These are phyloP conservation scores for Penicillium olsonii DNA, from an alignment of 2,329 filamentous ascomycete species.

Conservation along the genomic window DNA sequence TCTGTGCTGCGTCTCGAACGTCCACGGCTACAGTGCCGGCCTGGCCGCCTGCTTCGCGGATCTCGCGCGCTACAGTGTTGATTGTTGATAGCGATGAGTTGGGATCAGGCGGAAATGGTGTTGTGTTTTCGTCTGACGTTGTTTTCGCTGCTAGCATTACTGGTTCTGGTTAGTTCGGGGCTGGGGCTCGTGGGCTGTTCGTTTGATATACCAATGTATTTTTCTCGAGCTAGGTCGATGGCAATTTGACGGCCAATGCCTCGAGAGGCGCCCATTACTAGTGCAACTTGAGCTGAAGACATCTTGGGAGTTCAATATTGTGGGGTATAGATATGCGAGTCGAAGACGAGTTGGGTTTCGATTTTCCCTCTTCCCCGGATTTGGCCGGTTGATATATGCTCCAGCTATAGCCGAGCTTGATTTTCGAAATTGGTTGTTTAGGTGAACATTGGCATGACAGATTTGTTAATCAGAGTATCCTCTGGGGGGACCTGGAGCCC, in stretches of 20 bases:
- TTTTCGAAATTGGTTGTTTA: neutral
- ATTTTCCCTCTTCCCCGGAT: neutral
- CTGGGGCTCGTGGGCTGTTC: neutral
- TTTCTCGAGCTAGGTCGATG: constrained; percentile 70
- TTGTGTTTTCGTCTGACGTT: constrained; percentile 61
- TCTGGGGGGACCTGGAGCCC: neutral
- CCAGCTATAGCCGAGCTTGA: neutral
- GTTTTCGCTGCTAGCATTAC: constrained; percentile 79
- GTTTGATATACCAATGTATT: constrained; percentile 63
- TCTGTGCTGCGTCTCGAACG: constrained; percentile 63
- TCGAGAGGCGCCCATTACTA: constrained; percentile 74
- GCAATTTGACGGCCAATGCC: constrained; percentile 82
- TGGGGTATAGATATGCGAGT: neutral
- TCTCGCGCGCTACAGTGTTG: constrained; percentile 76
- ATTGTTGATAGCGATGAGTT: constrained; percentile 76
- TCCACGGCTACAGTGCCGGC: constrained; percentile 71
- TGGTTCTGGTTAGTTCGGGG: constrained; percentile 32
- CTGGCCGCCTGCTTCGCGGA: constrained; percentile 62
- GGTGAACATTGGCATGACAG: neutral
- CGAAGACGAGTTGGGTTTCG: neutral
- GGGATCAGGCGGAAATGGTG: constrained; percentile 71
- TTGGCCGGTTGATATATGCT: neutral
- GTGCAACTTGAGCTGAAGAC: constrained; percentile 54
- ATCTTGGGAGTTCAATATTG: constrained; percentile 6
- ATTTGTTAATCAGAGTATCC: neutral